These are phyloP conservation scores for Zopfochytrium polystomum DNA, from an alignment of 371 early-diverging fungal species.

Conservation along the genomic window DNA sequence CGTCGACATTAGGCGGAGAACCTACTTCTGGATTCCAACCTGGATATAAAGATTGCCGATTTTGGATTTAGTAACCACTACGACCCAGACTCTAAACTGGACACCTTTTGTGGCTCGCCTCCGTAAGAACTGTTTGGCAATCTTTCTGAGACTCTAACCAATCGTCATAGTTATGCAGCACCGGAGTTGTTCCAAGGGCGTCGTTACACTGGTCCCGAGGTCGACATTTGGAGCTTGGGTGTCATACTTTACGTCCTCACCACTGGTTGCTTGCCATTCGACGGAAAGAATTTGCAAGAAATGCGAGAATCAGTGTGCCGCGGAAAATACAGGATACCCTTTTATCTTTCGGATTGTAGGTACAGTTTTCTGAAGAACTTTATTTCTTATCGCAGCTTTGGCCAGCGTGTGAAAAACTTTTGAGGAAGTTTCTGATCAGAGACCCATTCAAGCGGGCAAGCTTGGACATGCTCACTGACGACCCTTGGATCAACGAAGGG, in stretches of 20 bases:
- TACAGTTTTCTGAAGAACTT: conserved; percentile 17
- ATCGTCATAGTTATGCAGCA: conserved; percentile 47
- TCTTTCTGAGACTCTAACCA: background rate
- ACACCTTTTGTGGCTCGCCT: conserved; percentile 72
- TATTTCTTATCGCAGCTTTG: too few relatives aligned
- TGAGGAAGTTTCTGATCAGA: conserved; percentile 54
- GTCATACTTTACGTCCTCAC: conserved; percentile 40
- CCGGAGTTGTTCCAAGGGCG: conserved; percentile 72
- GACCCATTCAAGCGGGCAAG: conserved; percentile 52
- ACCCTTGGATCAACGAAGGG: conserved; percentile 60
- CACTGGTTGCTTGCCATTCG: conserved; percentile 86
- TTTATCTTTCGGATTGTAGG: conserved; percentile 57
- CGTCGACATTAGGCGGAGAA: conserved; percentile 58
- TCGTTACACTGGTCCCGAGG: too few relatives aligned
- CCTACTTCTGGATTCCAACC: conserved; percentile 52
- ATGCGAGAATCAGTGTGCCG: conserved; percentile 65
- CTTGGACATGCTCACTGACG: conserved; percentile 56
- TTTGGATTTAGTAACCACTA: conserved; percentile 70
- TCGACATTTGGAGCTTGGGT: conserved; percentile 62
- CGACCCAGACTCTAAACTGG: conserved; percentile 61
- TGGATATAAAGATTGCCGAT: conserved; percentile 68
- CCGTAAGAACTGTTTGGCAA: conserved; percentile 33
- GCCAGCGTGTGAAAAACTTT: conserved; percentile 57
- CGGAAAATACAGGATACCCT: conserved; percentile 61
- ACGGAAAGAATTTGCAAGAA: conserved; percentile 63